phyloP scores from a whole-genome alignment of 345 rosid species.

The Abelmoschus esculentus region DNA sequence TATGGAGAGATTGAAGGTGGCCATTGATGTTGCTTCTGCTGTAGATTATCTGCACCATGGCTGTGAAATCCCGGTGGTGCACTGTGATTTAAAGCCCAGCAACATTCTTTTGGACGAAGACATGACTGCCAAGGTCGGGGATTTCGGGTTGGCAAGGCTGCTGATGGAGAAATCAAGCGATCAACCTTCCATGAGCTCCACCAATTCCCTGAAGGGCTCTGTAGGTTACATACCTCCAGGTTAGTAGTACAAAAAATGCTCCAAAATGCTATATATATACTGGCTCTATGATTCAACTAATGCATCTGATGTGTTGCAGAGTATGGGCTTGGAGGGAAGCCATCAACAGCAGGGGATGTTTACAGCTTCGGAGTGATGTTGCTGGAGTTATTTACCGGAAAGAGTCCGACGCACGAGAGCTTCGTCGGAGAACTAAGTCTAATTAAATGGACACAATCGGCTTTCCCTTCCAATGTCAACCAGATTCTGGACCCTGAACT shows the following conservation, averaged over 20 bases:
- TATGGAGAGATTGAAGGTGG: constrained; percentile 37
- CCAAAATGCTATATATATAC: not conserved
- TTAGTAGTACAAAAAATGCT: constrained; percentile 3
- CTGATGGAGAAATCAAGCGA: constrained; percentile 12
- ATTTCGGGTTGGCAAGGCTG: constrained; percentile 43
- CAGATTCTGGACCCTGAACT: constrained; percentile 33
- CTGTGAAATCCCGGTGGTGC: constrained; percentile 39
- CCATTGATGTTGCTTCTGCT: constrained; percentile 38
- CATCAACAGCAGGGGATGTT: constrained; percentile 45
- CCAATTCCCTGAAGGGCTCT: constrained; percentile 37
- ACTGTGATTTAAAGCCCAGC: constrained; percentile 46
- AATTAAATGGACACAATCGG: constrained; percentile 28
- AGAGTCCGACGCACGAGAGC: constrained; percentile 32
- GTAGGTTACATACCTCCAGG: constrained; percentile 56
- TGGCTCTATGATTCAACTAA: not conserved
- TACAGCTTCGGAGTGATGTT: constrained; percentile 38
- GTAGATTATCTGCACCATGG: constrained; percentile 48
- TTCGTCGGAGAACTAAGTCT: constrained; percentile 31
- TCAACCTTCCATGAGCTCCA: constrained; percentile 30
- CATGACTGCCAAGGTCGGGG: constrained; percentile 50
- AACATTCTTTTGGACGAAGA: constrained; percentile 34
- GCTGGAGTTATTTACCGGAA: constrained; percentile 37
- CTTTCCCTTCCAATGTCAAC: constrained; percentile 11
- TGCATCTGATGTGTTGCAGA: constrained; percentile 23
- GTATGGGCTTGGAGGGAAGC: constrained; percentile 37